phyloP scores from a whole-genome alignment of 768 basidiomycete genomes.

The Gloeostereum incarnatum region DNA sequence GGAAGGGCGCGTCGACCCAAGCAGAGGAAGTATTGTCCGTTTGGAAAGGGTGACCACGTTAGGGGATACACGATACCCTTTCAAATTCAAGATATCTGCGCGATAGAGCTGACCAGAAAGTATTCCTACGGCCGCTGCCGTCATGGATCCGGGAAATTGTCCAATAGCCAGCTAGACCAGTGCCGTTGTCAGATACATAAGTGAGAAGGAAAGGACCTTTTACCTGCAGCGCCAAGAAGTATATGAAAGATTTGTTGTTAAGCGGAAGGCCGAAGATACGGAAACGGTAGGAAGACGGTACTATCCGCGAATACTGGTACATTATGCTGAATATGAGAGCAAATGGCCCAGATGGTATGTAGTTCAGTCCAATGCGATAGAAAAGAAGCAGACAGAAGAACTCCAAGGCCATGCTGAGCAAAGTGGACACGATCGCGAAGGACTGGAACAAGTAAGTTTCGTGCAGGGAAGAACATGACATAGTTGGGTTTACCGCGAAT shows the following conservation, averaged over 20 bases:
- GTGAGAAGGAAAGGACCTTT: constrained; percentile 11
- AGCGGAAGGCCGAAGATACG: constrained; percentile 65
- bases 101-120: constrained; percentile 73
- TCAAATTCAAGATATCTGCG: constrained; percentile 71
- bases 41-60: constrained; percentile 43
- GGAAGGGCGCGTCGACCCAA: constrained; percentile 56
- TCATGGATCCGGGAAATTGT: constrained; percentile 55
- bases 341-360: constrained; percentile 70
- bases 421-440: constrained; percentile 57
- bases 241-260: constrained; percentile 69
- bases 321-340: constrained; percentile 69
- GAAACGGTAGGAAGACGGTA: constrained; percentile 71
- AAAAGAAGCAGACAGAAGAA: constrained; percentile 58
- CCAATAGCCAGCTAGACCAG: constrained; percentile 53
- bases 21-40: constrained; percentile 53
- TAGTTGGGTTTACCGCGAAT: constrained; percentile 54
- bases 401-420: constrained; percentile 61
- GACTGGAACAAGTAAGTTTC: constrained; percentile 40
- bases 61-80: constrained; percentile 68
- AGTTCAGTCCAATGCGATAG: constrained; percentile 59
- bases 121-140: constrained; percentile 55
- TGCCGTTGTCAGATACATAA: neutral
- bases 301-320: constrained; percentile 75
- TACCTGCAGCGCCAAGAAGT: constrained; percentile 68
- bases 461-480: no score